Evolutionary conservation across 371 early-diverging fungal genomes (phyloP).

Genomic region (Nosema bombycis): DNA sequence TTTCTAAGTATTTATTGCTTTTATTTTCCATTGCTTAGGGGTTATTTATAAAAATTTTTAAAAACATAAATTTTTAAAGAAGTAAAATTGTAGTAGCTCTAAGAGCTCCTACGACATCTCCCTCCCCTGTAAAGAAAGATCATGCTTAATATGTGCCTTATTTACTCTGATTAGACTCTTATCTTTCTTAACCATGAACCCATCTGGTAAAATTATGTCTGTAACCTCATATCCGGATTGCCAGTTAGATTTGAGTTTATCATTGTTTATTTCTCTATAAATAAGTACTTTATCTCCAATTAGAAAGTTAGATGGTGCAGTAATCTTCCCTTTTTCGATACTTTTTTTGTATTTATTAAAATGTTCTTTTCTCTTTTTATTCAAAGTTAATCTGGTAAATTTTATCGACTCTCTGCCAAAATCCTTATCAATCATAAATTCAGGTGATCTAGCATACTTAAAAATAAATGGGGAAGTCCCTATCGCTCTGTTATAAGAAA

Average conservation of each 20-base stretch:
- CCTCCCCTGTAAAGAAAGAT: not conserved
- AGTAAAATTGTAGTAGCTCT: not conserved
- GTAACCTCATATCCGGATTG: not conserved
- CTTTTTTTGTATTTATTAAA: conserved; percentile 5
- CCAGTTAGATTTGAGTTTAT: conserved; percentile 8
- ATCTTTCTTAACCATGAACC: not conserved
- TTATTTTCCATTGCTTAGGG: no score
- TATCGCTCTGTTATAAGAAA: conserved; percentile 27
- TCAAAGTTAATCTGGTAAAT: not conserved
- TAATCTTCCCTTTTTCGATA: not conserved
- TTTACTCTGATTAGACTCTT: not conserved
- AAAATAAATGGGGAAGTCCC: conserved; percentile 36
- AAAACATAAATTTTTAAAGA: not conserved
- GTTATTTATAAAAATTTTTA: not conserved
- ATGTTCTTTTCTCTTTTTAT: conserved; percentile 2
- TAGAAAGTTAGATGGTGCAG: not conserved
- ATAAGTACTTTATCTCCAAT: conserved; percentile 13
- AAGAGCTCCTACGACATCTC: conserved; percentile 2
- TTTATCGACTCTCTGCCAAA: not conserved
- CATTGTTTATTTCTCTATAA: not conserved
- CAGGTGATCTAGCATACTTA: not conserved
- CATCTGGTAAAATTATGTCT: not conserved
- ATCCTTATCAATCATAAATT: not conserved
- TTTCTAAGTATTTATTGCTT: no score
- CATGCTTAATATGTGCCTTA: not conserved